phyloP scores from a whole-genome alignment of 768 basidiomycete species.

The Boletus subparvulus region DNA sequence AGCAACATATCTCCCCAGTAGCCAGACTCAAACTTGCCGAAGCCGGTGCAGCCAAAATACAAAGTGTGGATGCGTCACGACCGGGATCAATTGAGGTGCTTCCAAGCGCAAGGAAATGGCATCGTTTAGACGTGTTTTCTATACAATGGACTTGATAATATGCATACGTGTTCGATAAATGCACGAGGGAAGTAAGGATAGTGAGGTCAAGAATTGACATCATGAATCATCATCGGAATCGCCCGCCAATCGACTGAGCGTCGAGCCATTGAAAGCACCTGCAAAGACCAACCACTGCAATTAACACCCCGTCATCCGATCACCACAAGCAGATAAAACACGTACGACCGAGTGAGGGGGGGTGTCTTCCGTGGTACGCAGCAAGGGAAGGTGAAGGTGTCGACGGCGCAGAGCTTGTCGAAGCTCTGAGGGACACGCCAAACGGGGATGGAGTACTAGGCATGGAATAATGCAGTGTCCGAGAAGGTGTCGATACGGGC shows the following conservation, averaged over 20 bases:
- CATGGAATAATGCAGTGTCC: constrained; percentile 34
- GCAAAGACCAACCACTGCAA: not conserved
- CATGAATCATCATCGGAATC: constrained; percentile 33
- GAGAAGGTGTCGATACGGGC: constrained; percentile 33
- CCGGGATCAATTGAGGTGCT: not conserved
- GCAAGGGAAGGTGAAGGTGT: constrained; percentile 41
- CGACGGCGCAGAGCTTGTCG: constrained; percentile 28
- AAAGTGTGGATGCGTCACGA: not conserved
- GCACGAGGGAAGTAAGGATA: constrained; percentile 1
- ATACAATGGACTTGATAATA: constrained; percentile 3
- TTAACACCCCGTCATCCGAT: not conserved
- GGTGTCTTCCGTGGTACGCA: constrained; percentile 40
- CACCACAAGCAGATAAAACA: not conserved
- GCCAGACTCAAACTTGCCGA: not conserved
- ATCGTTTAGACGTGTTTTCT: not conserved
- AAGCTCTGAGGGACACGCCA: constrained; percentile 34
- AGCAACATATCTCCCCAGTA: not conserved
- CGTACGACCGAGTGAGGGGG: constrained; percentile 37
- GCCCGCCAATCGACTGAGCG: constrained; percentile 25
- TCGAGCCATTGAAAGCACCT: constrained; percentile 31
- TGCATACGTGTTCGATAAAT: constrained; percentile 10
- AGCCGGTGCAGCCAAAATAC: not conserved
- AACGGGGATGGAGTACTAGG: constrained; percentile 41
- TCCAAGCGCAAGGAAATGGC: not conserved
- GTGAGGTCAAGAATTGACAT: not conserved